Evolutionary conservation across 768 basidiomycete genomes (phyloP), one percentile per base, ranked within the genome.

Genomic region (Royoungia palumana): DNA sequence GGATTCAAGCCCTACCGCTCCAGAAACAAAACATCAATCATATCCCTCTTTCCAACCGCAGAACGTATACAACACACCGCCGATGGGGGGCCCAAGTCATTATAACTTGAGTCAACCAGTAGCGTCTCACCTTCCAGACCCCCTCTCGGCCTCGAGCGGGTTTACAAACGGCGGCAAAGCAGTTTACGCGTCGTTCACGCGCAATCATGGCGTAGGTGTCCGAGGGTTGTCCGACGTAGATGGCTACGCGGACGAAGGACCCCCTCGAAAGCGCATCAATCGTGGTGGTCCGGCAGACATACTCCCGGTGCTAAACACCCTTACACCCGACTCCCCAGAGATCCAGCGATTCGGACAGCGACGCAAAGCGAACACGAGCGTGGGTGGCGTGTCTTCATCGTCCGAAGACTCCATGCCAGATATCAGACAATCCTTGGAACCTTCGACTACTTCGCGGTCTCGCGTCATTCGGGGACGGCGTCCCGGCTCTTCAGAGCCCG

Each of bases 391-490:
- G 44, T 84, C 84, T 27, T 67, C 76, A 6, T 85, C 85, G 2
- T 87, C 85, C 22, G 87, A 89, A 22, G 87, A 89, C 44, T 85
- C 82, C 14, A 65, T 83, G 55, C 73, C 79, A 6, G 82, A 82
- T 47, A 57, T 72, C 21, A 61, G 65, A 19, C 62, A 69, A 35
- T 61, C 75, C 14, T 60, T 74, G 30, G 75, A 72, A 32, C 71
- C 73, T 28, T 62, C 79, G 19, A 74, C 74, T 7, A 75, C 64
- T 5, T 50, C 43, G 5, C 50, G 40, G 48, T 52, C 80, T n/a
- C 81, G 83, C 36, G 72, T 85, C 54, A 70, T 78, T 42, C 80
- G 79, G 38, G 75, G 75, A 41, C 73, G 72, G 17, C 75, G 66
- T 40, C 60, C 70, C 27, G 56, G 41, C 57, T 53, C 58, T 48